Evolutionary conservation across 2,329 filamentous ascomycete species (phyloP), one percentile per base, ranked within the genome.

Genomic region (Aspergillus persii): DNA sequence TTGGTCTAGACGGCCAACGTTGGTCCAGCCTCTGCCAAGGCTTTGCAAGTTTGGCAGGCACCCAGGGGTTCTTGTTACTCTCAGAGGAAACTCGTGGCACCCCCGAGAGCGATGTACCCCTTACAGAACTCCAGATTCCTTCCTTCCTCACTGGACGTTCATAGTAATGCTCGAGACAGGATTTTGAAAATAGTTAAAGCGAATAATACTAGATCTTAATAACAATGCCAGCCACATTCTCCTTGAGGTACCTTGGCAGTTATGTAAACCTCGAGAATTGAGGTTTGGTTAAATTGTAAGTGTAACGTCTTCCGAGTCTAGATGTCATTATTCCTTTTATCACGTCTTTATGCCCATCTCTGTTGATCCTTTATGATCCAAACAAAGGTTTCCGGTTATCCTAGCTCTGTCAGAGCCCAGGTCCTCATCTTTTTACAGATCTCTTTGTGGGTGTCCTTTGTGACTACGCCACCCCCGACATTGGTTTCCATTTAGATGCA

Each of bases 1-100:
- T 55, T 63, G 52, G 61, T 68, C 11, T 62, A 31, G 46, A 12
- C 3, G 12, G 44, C 8, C 44, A 47, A 9, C 4, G 18, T 5
- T 47, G 44, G 4, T 15, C 3, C 12, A 12, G 12, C 36, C 7
- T 5, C 12, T 15, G 36, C 36, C n/a, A n/a, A 5, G 12, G 4
- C 1, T 39, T 39, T 15, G 36, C 36, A 41, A 41, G 7, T 41
- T n/a, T 5, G 11, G n/a, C 12, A 2, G 4, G 15, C 15, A 5
- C 3, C 4, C 15, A 1, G 36, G 12, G 2, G 7, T 41, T 2
- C 7, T 5, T 41, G 18, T 15, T 15, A 39, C 36, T 39, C 12
- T 3, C 36, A 39, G 7, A 5, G 36, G 12, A 6, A 39, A 15
- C 36, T 15, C 12, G 12, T n/a, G 36, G 36, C 4, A 15, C 7